Base-by-base conservation (phyloP, 179 eudicot species). In the Corrigiola litoralis region DNA sequence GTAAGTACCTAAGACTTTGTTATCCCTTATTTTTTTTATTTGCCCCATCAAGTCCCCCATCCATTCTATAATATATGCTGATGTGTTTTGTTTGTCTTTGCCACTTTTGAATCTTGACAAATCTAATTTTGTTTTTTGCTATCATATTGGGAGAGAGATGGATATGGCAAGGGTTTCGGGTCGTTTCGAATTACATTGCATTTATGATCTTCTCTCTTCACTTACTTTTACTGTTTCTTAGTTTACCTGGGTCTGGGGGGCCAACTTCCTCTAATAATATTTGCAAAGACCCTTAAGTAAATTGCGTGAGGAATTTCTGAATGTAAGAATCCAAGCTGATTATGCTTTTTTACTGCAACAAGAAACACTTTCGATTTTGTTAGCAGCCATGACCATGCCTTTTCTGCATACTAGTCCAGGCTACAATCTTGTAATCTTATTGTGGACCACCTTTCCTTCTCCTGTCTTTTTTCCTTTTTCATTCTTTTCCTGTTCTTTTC, bases 1-100 rank as follows among this genome's bases (percentile, higher is more conserved):
- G 98, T 92, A 77, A 78, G 79, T 71, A 53, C 53, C 21, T 23
- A 27, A 56, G 49, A 68, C 53, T 49, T 5, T 58, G 25, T 71
- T 47, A 27, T 57, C 12, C 47, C 37, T 38, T 67, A 28, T 17
- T 25, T 52, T 4, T 27, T 16, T 4, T 17, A 25, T 23, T n/a
- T n/a, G n/a, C n/a, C n/a, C n/a, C n/a, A 1, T 12, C 20, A 5
- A 28, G 24, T 53, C 27, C 25, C 31, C 14, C 9, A 0, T 32
- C 42, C 17, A 1, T 16, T 23, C 1, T 4, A 56, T 11, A 14
- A 58, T 12, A 24, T 59, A 50, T 41, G 40, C 33, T 14, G 24
- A 36, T 10, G 16, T 6, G 0, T 60, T 42, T 2, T 61, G 16
- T 25, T 61, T 20, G 42, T 5, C 23, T 28, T 50, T 32, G 31